Conservation (phyloP, 2,329 filamentous ascomycete genomes). For the Ascochyta clinopodiicola region DNA sequence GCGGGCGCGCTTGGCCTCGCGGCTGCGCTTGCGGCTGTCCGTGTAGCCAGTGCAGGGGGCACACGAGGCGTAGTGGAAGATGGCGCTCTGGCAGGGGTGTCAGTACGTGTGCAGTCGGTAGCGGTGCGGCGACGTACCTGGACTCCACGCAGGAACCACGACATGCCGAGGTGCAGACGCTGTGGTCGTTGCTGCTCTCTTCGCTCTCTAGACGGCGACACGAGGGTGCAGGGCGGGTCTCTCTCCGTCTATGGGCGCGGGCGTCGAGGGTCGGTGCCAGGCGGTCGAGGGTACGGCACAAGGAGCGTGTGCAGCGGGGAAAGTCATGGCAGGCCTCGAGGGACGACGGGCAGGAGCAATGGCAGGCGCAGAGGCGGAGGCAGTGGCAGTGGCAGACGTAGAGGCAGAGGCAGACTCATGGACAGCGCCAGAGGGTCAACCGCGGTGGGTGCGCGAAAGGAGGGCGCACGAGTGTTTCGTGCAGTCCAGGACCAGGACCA, state of each 20-base stretch:
- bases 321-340: slow-evolving; percentile 34
- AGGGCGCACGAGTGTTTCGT: slow-evolving; percentile 18
- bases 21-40: slow-evolving; percentile 72
- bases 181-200: no score
- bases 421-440: slow-evolving; percentile 2
- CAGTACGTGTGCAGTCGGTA: background rate
- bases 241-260: background rate
- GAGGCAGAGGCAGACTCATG: background rate
- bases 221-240: background rate
- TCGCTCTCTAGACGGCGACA: background rate
- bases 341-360: slow-evolving; percentile 53
- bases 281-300: slow-evolving; percentile 4
- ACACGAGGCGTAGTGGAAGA: slow-evolving; percentile 80
- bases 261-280: slow-evolving; percentile 7
- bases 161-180: slow-evolving; percentile 33
- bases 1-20: slow-evolving; percentile 72
- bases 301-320: slow-evolving; percentile 8
- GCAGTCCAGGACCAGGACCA: background rate
- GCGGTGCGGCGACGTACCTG: slow-evolving; percentile 43
- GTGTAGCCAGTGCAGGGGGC: slow-evolving; percentile 77
- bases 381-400: no score
- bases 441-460: slow-evolving; percentile 10
- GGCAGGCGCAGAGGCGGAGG: slow-evolving; percentile 35
- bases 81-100: slow-evolving; percentile 62
- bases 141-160: slow-evolving; percentile 57